Percentiles rank a stretch among this genome's conserved stretches.
These are phyloP conservation scores for Atkinsonella texensis DNA, from an alignment of 2,329 filamentous ascomycete genomes.

Conservation along the genomic window DNA sequence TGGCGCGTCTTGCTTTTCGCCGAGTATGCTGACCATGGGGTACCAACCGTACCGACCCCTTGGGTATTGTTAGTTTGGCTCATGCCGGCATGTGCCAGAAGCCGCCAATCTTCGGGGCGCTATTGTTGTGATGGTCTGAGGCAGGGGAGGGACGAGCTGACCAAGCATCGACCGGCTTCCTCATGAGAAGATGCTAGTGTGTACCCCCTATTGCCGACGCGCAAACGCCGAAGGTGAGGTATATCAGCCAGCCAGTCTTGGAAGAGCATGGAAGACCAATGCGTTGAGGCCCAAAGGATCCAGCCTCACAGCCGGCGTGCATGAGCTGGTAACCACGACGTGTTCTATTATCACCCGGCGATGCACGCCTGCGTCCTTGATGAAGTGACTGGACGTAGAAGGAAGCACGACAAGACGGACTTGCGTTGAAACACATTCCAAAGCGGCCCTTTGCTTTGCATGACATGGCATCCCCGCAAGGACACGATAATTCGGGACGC, in stretches of 20 bases:
- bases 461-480: no score
- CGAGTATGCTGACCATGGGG: no score
- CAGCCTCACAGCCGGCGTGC: neutral
- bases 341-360: neutral
- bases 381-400: no score
- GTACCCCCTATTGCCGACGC: neutral
- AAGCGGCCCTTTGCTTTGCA: no score
- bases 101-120: neutral
- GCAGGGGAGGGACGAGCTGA: no score
- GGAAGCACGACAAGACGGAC: no score
- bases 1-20: neutral
- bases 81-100: neutral
- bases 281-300: neutral
- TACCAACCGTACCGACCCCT: neutral
- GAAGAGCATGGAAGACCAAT: neutral
- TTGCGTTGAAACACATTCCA: no score
- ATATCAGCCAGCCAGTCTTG: no score
- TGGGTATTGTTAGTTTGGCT: neutral
- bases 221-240: no score
- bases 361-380: no score
- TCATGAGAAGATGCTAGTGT: neutral
- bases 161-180: neutral
- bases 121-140: no score
- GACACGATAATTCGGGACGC: no score
- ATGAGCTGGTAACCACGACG: neutral